Conservation (phyloP, 1,139 yeast species). For the Trichomonascaceae sp. region DNA sequence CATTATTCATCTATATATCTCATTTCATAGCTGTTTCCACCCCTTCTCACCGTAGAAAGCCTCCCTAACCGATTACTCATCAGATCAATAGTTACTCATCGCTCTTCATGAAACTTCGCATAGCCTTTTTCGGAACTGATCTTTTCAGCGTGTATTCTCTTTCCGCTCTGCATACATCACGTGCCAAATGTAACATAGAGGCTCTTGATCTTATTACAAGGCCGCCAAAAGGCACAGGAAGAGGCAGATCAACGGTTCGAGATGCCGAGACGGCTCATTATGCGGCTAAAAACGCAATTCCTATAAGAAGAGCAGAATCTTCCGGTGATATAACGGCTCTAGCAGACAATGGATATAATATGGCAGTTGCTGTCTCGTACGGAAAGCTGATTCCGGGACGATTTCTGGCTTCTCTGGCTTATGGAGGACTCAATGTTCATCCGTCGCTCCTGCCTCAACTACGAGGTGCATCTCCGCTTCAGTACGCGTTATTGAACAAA, state of each 20-base stretch:
- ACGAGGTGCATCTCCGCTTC: slow-evolving; percentile 90
- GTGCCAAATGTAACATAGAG: slow-evolving; percentile 32
- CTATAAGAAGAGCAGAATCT: slow-evolving; percentile 55
- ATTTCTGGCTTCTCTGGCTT: slow-evolving; percentile 44
- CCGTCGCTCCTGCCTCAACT: slow-evolving; percentile 82
- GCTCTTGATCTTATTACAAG: slow-evolving; percentile 61
- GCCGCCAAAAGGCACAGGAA: slow-evolving; percentile 64
- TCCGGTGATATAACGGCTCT: slow-evolving; percentile 44
- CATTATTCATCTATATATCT: too few relatives aligned
- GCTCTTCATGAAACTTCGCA: slow-evolving; percentile 23
- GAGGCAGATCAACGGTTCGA: slow-evolving; percentile 43
- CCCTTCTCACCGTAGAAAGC: too few relatives aligned
- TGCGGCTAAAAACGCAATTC: slow-evolving; percentile 35
- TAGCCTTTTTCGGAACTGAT: slow-evolving; percentile 82
- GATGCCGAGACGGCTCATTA: slow-evolving; percentile 53
- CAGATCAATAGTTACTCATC: too few relatives aligned
- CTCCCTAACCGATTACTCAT: too few relatives aligned
- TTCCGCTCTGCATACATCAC: slow-evolving; percentile 37
- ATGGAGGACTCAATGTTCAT: slow-evolving; percentile 83
- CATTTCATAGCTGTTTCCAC: too few relatives aligned
- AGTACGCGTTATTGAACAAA: slow-evolving; percentile 62
- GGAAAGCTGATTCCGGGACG: slow-evolving; percentile 69
- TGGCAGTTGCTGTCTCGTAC: slow-evolving; percentile 84
- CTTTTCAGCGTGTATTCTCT: slow-evolving; percentile 61
- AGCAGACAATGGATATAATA: slow-evolving; percentile 38